Evolutionary conservation across 345 rosid species (phyloP).

Genomic region (Moricandia arvensis): DNA sequence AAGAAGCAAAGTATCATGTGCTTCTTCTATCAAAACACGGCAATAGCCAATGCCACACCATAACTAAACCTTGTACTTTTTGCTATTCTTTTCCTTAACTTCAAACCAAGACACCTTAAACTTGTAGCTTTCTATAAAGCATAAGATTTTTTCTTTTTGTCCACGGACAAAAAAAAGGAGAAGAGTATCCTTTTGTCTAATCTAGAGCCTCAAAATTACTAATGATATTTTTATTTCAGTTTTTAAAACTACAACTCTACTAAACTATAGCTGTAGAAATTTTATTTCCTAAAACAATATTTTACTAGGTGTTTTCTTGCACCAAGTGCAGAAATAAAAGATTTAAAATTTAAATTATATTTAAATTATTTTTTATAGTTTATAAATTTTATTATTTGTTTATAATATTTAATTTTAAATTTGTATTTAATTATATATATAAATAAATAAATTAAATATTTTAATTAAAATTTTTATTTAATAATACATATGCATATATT

Average conservation of each 20-base stretch:
- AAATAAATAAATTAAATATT: too few relatives aligned
- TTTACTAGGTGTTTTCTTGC: too few relatives aligned
- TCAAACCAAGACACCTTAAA: background rate
- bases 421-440: too few relatives aligned
- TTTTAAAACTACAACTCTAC: background rate
- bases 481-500: too few relatives aligned
- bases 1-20: background rate
- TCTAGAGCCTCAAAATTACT: background rate
- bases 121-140: background rate
- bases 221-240: background rate
- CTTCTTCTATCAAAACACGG: background rate
- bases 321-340: too few relatives aligned
- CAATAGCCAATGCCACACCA: background rate
- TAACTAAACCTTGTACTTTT: background rate
- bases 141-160: background rate
- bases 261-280: background rate
- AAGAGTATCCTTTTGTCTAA: background rate
- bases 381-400: too few relatives aligned
- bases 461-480: too few relatives aligned
- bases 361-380: too few relatives aligned
- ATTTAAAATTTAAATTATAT: too few relatives aligned
- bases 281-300: background rate
- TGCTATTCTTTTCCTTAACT: background rate
- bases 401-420: too few relatives aligned
- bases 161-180: background rate